Percentiles rank a stretch among this genome's conserved stretches.
These are phyloP conservation scores for Agrostemma githago DNA, from an alignment of 148 eudicot genomes.

Conservation along the genomic window DNA sequence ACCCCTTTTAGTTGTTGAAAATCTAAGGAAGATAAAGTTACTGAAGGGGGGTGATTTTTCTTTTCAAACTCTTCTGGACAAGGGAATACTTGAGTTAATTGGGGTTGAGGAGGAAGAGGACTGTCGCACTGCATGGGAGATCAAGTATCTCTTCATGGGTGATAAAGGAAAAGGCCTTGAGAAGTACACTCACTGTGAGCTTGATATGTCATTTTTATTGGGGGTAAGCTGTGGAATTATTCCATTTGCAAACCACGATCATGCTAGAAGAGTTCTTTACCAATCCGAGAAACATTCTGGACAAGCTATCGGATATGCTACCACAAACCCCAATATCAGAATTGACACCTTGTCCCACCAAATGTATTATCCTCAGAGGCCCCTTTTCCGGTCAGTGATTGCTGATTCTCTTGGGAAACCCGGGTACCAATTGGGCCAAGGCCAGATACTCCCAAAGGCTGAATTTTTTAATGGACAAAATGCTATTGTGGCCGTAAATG, in stretches of 20 bases:
- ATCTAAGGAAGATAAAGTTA: slow-evolving; percentile 50
- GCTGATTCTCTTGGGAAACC: slow-evolving; percentile 79
- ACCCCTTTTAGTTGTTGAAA: slow-evolving; percentile 79
- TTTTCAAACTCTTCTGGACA: slow-evolving; percentile 66
- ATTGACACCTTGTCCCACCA: slow-evolving; percentile 79
- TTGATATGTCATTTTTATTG: slow-evolving; percentile 75
- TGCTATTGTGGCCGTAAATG: slow-evolving; percentile 95
- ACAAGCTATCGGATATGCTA: slow-evolving; percentile 82
- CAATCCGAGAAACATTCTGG: slow-evolving; percentile 92
- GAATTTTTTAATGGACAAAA: slow-evolving; percentile 87
- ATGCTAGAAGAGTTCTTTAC: slow-evolving; percentile 85
- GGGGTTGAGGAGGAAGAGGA: slow-evolving; percentile 97
- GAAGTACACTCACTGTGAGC: slow-evolving; percentile 87
- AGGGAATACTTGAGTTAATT: slow-evolving; percentile 73
- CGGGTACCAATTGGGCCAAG: slow-evolving; percentile 35
- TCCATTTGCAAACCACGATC: slow-evolving; percentile 92
- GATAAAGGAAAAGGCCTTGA: slow-evolving; percentile 33
- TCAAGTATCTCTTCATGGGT: slow-evolving; percentile 53
- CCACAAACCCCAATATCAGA: slow-evolving; percentile 74
- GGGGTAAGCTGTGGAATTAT: slow-evolving; percentile 85
- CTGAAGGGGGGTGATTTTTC: slow-evolving; percentile 55
- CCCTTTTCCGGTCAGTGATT: slow-evolving; percentile 64
- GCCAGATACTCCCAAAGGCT: slow-evolving; percentile 50
- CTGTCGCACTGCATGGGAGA: slow-evolving; percentile 85
- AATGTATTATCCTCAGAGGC: slow-evolving; percentile 83